Evolutionary conservation across 2,329 filamentous ascomycete genomes (phyloP).

Genomic region (Fonsecaea erecta): DNA sequence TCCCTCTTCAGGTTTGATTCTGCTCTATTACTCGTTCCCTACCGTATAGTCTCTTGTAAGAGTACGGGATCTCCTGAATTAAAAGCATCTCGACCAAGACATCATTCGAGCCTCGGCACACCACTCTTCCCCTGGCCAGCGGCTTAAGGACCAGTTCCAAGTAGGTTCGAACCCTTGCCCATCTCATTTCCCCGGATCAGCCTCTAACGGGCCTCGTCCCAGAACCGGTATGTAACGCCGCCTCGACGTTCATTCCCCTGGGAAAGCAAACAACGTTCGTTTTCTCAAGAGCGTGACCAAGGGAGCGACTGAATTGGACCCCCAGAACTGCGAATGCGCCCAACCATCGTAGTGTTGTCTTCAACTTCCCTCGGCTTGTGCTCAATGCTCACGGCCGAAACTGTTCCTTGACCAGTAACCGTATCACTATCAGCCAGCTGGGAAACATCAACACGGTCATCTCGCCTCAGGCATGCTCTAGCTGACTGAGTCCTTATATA

Average conservation of each 20-base stretch:
- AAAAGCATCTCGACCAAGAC: not conserved
- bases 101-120: not conserved
- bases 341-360: no score
- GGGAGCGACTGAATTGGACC: no score
- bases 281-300: not conserved
- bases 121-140: not conserved
- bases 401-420: not conserved
- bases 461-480: not conserved
- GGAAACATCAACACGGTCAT: not conserved
- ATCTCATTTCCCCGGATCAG: not conserved
- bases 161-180: slow-evolving; percentile 1
- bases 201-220: slow-evolving; percentile 1
- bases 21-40: not conserved
- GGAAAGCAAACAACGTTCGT: not conserved
- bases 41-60: not conserved
- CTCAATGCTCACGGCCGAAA: not conserved
- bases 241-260: not conserved
- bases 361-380: no score
- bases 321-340: no score
- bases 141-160: not conserved
- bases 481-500: not conserved
- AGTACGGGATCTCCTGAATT: not conserved
- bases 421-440: not conserved
- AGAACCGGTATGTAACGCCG: slow-evolving; percentile 4
- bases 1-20: not conserved